Percentiles rank a stretch among this genome's conserved stretches.
Evolutionary conservation across 2,329 filamentous ascomycete species (phyloP).

Genomic region (Plenodomus tracheiphilus): DNA sequence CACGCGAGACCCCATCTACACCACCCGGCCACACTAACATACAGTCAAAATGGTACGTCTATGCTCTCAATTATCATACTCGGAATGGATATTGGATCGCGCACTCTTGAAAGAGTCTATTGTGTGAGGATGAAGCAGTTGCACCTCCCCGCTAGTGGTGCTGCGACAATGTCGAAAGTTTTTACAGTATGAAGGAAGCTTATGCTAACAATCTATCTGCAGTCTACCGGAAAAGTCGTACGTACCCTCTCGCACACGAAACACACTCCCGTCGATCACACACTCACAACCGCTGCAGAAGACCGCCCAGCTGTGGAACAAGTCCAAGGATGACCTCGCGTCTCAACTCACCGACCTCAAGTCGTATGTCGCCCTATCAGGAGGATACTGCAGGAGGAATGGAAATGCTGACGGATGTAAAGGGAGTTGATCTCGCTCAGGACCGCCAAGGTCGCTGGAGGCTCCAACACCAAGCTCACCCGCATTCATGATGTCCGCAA

Average conservation of each 20-base stretch:
- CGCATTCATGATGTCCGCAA: slow-evolving; percentile 90
- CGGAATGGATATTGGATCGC: slow-evolving; percentile 10
- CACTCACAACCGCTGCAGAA: slow-evolving; percentile 57
- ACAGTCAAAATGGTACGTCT: slow-evolving; percentile 45
- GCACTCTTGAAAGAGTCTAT: slow-evolving; percentile 8
- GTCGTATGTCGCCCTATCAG: slow-evolving; percentile 33
- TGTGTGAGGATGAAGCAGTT: slow-evolving; percentile 15
- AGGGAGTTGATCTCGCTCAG: slow-evolving; percentile 89
- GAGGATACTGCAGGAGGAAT: slow-evolving; percentile 6
- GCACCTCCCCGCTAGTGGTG: slow-evolving; percentile 18
- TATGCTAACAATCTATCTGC: slow-evolving; percentile 38
- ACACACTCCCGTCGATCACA: slow-evolving; percentile 32
- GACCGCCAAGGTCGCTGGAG: slow-evolving; percentile 95
- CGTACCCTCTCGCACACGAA: slow-evolving; percentile 24
- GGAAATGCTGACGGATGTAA: slow-evolving; percentile 37
- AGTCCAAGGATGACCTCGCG: slow-evolving; percentile 97
- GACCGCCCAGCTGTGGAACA: slow-evolving; percentile 94
- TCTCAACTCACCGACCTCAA: slow-evolving; percentile 60
- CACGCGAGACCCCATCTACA: slow-evolving; percentile 45
- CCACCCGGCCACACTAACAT: slow-evolving; percentile 41
- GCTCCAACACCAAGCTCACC: slow-evolving; percentile 89
- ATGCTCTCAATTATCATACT: slow-evolving; percentile 17
- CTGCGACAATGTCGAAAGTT: slow-evolving; percentile 25
- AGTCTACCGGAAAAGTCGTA: slow-evolving; percentile 69
- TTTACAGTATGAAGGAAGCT: slow-evolving; percentile 7